A percentile compares a stretch with the other conserved stretches of the same genome.
Conservation (phyloP, 2,329 filamentous ascomycete genomes). For the Chaetomiaceae sp. region DNA sequence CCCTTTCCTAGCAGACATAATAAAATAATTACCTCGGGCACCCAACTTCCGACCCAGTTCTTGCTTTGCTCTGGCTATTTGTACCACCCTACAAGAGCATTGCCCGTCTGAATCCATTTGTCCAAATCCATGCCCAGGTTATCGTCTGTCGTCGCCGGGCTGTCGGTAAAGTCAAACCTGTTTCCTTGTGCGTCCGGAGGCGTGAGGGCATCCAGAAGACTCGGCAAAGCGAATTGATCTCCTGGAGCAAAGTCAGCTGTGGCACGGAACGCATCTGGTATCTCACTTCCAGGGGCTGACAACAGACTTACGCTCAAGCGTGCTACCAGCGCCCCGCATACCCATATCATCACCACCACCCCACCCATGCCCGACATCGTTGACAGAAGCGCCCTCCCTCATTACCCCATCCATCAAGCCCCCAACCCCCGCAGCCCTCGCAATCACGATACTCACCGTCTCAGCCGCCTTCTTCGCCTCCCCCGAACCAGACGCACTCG, state of each 20-base stretch:
- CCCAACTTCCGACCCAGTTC: no score
- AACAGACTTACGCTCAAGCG: not conserved
- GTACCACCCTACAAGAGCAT: not conserved
- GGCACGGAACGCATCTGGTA: no score
- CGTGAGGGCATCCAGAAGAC: not conserved
- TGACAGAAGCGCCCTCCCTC: not conserved
- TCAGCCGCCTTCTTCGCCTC: slow-evolving; percentile 17
- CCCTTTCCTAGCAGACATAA: no score
- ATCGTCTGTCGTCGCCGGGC: not conserved
- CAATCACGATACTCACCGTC: slow-evolving; percentile 11
- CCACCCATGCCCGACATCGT: no score
- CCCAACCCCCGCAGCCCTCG: not conserved
- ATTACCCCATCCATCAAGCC: no score
- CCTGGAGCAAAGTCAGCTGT: not conserved
- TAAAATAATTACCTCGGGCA: no score
- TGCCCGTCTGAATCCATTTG: not conserved
- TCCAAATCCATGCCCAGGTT: not conserved
- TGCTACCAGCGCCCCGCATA: not conserved
- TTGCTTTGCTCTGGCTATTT: no score
- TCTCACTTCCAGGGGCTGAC: no score
- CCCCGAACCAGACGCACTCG: slow-evolving; percentile 1
- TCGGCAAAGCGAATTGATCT: not conserved
- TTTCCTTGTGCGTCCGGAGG: not conserved
- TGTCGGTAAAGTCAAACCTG: not conserved
- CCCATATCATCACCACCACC: not conserved